Conservation (phyloP, 2,329 filamentous ascomycete genomes). For the Taxawa tesnikishii region DNA sequence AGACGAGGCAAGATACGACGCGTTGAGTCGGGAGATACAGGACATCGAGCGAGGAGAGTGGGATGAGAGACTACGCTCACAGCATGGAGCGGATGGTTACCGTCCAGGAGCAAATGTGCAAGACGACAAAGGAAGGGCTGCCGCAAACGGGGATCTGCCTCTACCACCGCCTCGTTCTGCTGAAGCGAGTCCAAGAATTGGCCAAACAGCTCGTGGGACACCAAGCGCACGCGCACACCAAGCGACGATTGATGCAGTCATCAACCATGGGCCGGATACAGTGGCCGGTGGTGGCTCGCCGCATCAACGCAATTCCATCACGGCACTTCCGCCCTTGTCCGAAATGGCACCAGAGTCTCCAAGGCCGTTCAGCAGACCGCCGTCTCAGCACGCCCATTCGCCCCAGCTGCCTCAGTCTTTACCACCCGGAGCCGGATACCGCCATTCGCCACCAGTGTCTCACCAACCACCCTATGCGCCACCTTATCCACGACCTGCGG, state of each 20-base stretch:
- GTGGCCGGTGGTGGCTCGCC: slow-evolving; percentile 13
- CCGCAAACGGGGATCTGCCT: neutral
- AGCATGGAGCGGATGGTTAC: slow-evolving; percentile 4
- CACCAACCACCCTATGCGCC: slow-evolving; percentile 25
- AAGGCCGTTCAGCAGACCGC: slow-evolving; percentile 12
- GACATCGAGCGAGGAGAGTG: slow-evolving; percentile 51
- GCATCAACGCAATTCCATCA: slow-evolving; percentile 15
- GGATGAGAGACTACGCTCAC: slow-evolving; percentile 27
- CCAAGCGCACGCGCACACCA: slow-evolving; percentile 7
- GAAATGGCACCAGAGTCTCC: slow-evolving; percentile 22
- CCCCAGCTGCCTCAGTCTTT: slow-evolving; percentile 14
- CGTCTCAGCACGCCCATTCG: slow-evolving; percentile 10
- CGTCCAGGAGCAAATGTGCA: neutral
- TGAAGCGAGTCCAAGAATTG: slow-evolving; percentile 1
- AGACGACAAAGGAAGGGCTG: neutral
- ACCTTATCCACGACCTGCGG: slow-evolving; percentile 14
- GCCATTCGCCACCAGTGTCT: slow-evolving; percentile 18
- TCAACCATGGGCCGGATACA: slow-evolving; percentile 23
- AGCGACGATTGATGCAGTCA: slow-evolving; percentile 22
- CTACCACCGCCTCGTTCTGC: neutral
- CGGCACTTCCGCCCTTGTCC: slow-evolving; percentile 19
- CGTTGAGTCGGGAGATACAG: slow-evolving; percentile 54
- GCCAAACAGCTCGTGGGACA: neutral
- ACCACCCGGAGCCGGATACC: slow-evolving; percentile 17
- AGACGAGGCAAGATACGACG: slow-evolving; percentile 57